Base-by-base conservation (phyloP, 768 basidiomycete species). In the Cystobasidium tubakii region DNA sequence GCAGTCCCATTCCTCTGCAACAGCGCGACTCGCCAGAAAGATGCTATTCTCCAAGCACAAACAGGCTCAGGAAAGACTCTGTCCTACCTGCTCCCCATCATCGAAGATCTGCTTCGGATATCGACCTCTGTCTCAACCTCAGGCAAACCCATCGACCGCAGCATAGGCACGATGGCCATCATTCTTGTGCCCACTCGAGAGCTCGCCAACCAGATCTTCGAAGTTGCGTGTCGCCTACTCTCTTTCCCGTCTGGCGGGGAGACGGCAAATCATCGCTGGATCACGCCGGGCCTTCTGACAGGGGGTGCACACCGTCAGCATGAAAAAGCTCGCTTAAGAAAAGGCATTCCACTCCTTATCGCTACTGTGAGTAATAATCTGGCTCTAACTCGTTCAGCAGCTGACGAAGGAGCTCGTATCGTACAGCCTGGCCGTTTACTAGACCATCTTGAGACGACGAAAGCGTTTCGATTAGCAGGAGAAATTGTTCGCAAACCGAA, bases 391-490 rank as follows among this genome's bases (percentile, higher is more conserved):
- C 54, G 21, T 21, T 57, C 54, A 9, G 12, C 7, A 57, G 23
- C 57, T 62, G 15, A 15, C 12, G 3, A 4, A 23, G 10, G 6
- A 10, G 36, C 36, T 31, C 27, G 9, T 19, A 6, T 4, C 53
- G 44, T 12, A 25, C 70, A 73, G 0, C 96, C 96, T 1, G 96
- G 96, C 74, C 86, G 96, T 44, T 84, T 99, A 17, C 86, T 99
- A 71, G 96, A 98, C 80, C 96, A 99, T 79, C 85, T 99, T 44
- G 93, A 98, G 81, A 94, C 95, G 78, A 98, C 96, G 0, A 86
- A 90, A 0, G 89, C 91, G 0, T 92, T 99, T 82, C 88, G 93
- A 74, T 86, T 94, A 70, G 92, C 77, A 23, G 79, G 79, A 3
- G 77, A 79, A 36, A 23, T 69, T 25, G n/a, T 53, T 23, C 34